Conservation (phyloP, 169 alveolate species). For the Plasmodium cynomolgi region DNA sequence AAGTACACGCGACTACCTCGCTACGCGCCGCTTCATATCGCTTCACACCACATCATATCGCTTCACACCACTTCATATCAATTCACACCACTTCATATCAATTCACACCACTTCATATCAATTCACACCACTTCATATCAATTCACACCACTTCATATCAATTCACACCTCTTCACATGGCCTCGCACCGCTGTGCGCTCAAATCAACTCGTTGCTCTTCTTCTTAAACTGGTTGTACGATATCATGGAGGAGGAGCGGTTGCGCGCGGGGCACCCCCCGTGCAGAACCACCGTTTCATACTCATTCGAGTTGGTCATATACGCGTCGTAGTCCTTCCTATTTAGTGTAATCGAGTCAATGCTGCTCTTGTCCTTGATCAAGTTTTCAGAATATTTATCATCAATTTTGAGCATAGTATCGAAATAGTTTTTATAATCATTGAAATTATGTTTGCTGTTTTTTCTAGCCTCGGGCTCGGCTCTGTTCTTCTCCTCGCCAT, state of each 20-base stretch:
- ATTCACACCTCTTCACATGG: not conserved
- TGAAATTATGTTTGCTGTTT: constrained; percentile 26
- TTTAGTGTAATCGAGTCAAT: constrained; percentile 49
- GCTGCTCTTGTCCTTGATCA: constrained; percentile 31
- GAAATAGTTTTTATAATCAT: constrained; percentile 46
- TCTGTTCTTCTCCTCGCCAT: not conserved
- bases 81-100: too few relatives aligned
- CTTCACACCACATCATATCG: too few relatives aligned
- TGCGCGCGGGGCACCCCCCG: constrained; percentile 24
- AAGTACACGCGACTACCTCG: too few relatives aligned
- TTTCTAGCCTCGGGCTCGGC: not conserved
- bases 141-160: too few relatives aligned
- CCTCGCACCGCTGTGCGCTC: not conserved
- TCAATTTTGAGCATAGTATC: constrained; percentile 70
- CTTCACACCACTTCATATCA: too few relatives aligned
- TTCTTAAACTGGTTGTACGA: constrained; percentile 9
- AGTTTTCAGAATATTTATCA: constrained; percentile 59
- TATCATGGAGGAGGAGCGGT: constrained; percentile 20
- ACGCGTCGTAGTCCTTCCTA: constrained; percentile 52
- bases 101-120: too few relatives aligned
- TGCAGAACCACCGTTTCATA: constrained; percentile 60
- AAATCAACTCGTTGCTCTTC: constrained; percentile 30
- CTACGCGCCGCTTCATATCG: not conserved
- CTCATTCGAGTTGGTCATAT: constrained; percentile 33
- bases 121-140: too few relatives aligned